Conservation (phyloP, 1,284 basidiomycete genomes). For the Austroboletus niveus region DNA sequence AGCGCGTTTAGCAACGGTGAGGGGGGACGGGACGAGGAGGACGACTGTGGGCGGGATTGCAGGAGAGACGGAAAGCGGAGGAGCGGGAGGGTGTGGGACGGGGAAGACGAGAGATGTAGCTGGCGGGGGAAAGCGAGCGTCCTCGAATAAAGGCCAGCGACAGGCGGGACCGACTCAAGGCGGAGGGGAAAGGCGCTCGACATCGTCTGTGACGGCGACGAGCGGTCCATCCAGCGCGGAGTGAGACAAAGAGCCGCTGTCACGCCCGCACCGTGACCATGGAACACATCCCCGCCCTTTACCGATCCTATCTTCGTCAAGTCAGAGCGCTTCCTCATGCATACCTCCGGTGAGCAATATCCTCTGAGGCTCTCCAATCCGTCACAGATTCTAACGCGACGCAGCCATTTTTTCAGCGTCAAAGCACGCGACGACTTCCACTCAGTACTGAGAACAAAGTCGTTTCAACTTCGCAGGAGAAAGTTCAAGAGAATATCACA, state of each 20-base stretch:
- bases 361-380: background rate
- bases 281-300: slow-evolving; percentile 21
- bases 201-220: slow-evolving; percentile 9
- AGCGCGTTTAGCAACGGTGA: slow-evolving; percentile 29
- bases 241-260: background rate
- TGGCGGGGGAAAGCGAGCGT: slow-evolving; percentile 17
- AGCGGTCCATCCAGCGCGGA: slow-evolving; percentile 11
- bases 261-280: background rate
- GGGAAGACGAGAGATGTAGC: slow-evolving; percentile 9
- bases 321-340: slow-evolving; percentile 28
- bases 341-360: slow-evolving; percentile 27
- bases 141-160: slow-evolving; percentile 1
- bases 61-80: slow-evolving; percentile 24
- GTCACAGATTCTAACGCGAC: slow-evolving; percentile 4
- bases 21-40: slow-evolving; percentile 28
- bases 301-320: slow-evolving; percentile 32
- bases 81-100: slow-evolving; percentile 14
- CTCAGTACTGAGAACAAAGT: slow-evolving; percentile 33
- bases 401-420: slow-evolving; percentile 64
- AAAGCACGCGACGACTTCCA: slow-evolving; percentile 61
- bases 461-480: slow-evolving; percentile 30
- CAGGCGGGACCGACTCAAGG: slow-evolving; percentile 5
- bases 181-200: background rate
- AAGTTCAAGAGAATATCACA: slow-evolving; percentile 52
- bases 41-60: slow-evolving; percentile 28